phyloP scores from a whole-genome alignment of 305 asterid species.

The Fraxinus latifolia region DNA sequence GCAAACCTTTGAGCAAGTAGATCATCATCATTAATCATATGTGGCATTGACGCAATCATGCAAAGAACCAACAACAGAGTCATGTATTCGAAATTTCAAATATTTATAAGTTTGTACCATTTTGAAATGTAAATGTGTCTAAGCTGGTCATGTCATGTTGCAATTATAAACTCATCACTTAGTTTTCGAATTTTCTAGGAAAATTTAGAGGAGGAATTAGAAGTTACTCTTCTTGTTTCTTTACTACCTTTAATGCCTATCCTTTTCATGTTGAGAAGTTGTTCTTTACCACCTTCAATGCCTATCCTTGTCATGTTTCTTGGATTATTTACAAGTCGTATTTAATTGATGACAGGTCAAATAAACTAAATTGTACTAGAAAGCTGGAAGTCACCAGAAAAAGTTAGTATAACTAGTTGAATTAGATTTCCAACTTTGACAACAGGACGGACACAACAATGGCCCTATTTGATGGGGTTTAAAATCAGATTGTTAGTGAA shows the following conservation, averaged over 20 bases:
- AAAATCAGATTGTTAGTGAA: not conserved
- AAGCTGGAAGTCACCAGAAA: not conserved
- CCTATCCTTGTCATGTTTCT: not conserved
- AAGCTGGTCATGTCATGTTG: conserved; percentile 6
- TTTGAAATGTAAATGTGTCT: not conserved
- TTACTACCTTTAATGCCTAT: not conserved
- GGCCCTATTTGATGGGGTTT: not conserved
- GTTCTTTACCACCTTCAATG: not conserved
- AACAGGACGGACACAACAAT: not conserved
- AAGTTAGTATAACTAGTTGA: not conserved
- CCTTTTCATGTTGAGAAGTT: not conserved
- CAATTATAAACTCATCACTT: not conserved
- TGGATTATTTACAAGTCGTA: not conserved
- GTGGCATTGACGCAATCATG: not conserved
- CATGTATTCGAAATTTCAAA: not conserved
- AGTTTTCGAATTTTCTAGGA: not conserved
- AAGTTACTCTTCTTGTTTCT: not conserved
- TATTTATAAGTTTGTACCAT: not conserved
- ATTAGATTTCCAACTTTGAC: conserved; percentile 4
- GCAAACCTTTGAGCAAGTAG: not conserved
- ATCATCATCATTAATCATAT: not conserved
- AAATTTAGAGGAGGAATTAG: not conserved
- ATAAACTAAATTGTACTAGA: conserved; percentile 1
- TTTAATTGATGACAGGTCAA: not conserved
- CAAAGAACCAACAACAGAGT: not conserved